Evolutionary conservation across 352 stramenopile genomes (phyloP), one percentile per base, ranked within the genome.

Genomic region (Globisporangium barbulae): DNA sequence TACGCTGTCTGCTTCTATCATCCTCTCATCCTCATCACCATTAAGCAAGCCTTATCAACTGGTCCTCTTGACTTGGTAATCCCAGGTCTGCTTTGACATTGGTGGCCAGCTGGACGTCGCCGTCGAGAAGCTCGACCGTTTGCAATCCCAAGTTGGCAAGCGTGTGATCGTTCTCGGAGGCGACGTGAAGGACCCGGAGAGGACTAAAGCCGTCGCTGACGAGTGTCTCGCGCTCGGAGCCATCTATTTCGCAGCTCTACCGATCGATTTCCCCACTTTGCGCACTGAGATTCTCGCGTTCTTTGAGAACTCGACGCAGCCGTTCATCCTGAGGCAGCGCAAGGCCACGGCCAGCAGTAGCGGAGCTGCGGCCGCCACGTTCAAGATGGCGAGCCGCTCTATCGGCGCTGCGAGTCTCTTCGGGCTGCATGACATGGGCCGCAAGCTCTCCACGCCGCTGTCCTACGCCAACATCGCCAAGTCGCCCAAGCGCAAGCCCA

Each of bases 21-120:
- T 28, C 25, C 25, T 2, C 25, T 28, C 25, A 28, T 28, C 25
- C 25, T 3, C 25, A 28, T 28, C 25, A 2, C 25, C 1, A 28
- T 28, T 28, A 28, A 28, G 25, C 25, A 2, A 22, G 28, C n/a
- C 42, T 9, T 31, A 37, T 12, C 17, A 25, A 44, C 31, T 42
- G 42, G 42, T 33, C 22, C 3, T 6, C 4, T 52, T 52, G 45
- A 19, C 21, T 21, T 53, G 47, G 15, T 3, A 39, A 47, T 22
- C 3, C 15, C 58, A 91, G 83, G 62, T 92, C 5, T 86, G 78
- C 33, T 90, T 87, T 53, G 84, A 91, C 49, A 73, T 90, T 35
- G 80, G 79, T 1, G 64, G 48, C 10, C 70, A 83, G 2, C 64
- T 90, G 21, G 76, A 87, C 44, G 65, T 61, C 10, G 78, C 82